Conservation (phyloP, 176 grass and related monocot species). For the Oryza meridionalis region DNA sequence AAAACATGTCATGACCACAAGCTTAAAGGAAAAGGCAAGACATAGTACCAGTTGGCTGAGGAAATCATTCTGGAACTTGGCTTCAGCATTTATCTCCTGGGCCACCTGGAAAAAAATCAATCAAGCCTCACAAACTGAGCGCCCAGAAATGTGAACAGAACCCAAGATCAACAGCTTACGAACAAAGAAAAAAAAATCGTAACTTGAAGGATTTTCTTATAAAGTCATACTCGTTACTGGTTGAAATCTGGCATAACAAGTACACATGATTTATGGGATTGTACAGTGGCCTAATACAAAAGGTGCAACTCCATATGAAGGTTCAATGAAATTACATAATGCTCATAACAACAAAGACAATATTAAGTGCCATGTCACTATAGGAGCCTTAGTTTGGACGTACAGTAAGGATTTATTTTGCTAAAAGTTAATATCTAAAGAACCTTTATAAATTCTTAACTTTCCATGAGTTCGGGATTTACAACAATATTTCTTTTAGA, state of each 20-base stretch:
- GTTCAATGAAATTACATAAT: not conserved
- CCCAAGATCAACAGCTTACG: not conserved
- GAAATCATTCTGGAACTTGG: slow-evolving; percentile 70
- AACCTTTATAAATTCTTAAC: not conserved
- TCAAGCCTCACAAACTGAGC: slow-evolving; percentile 1
- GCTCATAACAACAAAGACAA: not conserved
- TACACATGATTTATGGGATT: not conserved
- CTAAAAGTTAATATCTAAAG: not conserved
- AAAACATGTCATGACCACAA: not conserved
- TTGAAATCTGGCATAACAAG: not conserved
- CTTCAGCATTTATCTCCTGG: slow-evolving; percentile 68
- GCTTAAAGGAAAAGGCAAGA: not conserved
- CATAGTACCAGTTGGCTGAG: slow-evolving; percentile 57
- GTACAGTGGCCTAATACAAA: not conserved
- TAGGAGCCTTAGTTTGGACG: not conserved
- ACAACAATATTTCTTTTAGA: no score
- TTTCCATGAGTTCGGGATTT: not conserved
- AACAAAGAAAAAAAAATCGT: not conserved
- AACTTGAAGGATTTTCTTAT: not conserved
- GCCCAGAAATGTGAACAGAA: slow-evolving; percentile 20
- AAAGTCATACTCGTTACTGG: not conserved
- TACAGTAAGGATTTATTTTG: not conserved
- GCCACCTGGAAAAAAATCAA: slow-evolving; percentile 48
- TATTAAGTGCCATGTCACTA: no score
- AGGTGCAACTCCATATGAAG: not conserved